Conservation (phyloP, 345 rosid species). For the Eucalyptus albens region DNA sequence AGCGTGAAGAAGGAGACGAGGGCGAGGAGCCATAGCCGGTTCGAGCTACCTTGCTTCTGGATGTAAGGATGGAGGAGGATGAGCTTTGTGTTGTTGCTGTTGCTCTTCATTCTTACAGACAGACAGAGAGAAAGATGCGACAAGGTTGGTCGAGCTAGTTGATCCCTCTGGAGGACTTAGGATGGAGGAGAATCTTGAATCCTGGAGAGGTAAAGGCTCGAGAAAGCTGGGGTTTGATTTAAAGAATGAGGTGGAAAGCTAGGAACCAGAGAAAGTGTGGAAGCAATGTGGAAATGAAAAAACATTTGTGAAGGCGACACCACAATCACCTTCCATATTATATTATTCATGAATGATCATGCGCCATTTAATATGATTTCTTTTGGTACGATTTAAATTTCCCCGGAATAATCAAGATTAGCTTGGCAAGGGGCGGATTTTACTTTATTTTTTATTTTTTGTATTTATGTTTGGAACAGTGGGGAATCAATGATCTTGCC, state of each 20-base stretch:
- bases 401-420: background rate
- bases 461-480: background rate
- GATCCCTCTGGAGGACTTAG: background rate
- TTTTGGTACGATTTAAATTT: background rate
- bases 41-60: slow-evolving; percentile 81
- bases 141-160: background rate
- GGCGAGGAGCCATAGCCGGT: slow-evolving; percentile 82
- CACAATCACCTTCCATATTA: slow-evolving; percentile 6
- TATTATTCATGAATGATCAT: background rate
- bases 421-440: background rate
- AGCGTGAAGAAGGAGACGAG: slow-evolving; percentile 71
- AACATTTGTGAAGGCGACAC: slow-evolving; percentile 20
- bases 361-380: background rate
- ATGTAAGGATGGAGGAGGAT: slow-evolving; percentile 90
- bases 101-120: slow-evolving; percentile 23
- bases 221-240: slow-evolving; percentile 2
- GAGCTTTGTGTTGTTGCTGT: slow-evolving; percentile 68
- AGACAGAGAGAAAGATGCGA: background rate
- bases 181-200: slow-evolving; percentile 2
- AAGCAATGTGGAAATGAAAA: background rate
- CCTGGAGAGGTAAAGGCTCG: slow-evolving; percentile 1
- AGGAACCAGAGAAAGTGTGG: background rate
- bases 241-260: background rate
- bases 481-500: background rate
- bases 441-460: background rate